These are phyloP conservation scores for Pisolithus albus DNA, from an alignment of 768 basidiomycete genomes.

Conservation along the genomic window DNA sequence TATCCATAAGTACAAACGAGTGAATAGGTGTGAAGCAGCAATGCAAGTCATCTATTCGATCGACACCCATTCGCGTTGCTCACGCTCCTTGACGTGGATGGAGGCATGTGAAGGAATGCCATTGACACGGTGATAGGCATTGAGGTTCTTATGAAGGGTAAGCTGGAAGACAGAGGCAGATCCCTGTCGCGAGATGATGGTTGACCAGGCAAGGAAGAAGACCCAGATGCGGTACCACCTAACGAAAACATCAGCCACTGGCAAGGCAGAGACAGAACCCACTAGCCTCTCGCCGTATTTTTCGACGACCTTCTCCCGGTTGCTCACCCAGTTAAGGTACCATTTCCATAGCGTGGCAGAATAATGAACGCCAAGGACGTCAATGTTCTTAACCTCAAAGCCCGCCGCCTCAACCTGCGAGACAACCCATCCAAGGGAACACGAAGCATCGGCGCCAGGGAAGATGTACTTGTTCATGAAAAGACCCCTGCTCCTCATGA, in stretches of 20 bases:
- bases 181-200: slow-evolving; percentile 85
- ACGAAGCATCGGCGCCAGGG: slow-evolving; percentile 96
- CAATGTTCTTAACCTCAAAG: slow-evolving; percentile 94
- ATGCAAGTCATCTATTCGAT: slow-evolving; percentile 15
- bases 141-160: slow-evolving; percentile 96
- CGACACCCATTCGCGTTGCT: slow-evolving; percentile 20
- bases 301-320: slow-evolving; percentile 82
- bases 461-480: slow-evolving; percentile 99
- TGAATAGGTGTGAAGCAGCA: background rate
- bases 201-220: slow-evolving; percentile 92
- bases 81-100: slow-evolving; percentile 51
- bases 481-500: slow-evolving; percentile 55
- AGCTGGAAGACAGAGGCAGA: slow-evolving; percentile 92
- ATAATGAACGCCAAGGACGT: slow-evolving; percentile 97
- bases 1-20: background rate
- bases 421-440: slow-evolving; percentile 94
- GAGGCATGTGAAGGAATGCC: slow-evolving; percentile 79
- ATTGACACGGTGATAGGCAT: slow-evolving; percentile 86
- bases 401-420: slow-evolving; percentile 81
- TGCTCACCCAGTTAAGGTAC: slow-evolving; percentile 96
- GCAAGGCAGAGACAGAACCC: background rate
- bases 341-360: slow-evolving; percentile 84
- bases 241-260: background rate
- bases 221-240: slow-evolving; percentile 93
- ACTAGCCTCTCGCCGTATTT: slow-evolving; percentile 77